A percentile compares a stretch with the other conserved stretches of the same genome.
Evolutionary conservation across 1,139 yeast genomes (phyloP).

Genomic region (Suhomyces wounanorum): DNA sequence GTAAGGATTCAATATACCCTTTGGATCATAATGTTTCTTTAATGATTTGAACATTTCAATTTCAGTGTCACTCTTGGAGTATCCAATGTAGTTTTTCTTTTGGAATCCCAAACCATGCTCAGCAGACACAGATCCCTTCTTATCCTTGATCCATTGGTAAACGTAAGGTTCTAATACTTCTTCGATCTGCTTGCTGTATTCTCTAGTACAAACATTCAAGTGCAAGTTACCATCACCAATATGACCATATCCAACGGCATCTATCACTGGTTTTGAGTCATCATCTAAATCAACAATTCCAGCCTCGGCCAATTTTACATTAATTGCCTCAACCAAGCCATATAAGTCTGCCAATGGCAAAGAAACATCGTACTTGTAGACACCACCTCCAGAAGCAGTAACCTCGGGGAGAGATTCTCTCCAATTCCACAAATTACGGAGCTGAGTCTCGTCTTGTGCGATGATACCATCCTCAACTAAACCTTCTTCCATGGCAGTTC

Average conservation of each 20-base stretch:
- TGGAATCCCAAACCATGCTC: conserved; percentile 98
- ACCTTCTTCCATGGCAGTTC: conserved; percentile 80
- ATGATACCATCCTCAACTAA: conserved; percentile 88
- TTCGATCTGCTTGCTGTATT: conserved; percentile 77
- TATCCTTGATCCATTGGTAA: conserved; percentile 78
- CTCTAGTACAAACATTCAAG: conserved; percentile 86
- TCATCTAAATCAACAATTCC: conserved; percentile 69
- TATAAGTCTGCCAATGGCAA: conserved; percentile 80
- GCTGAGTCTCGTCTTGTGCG: conserved; percentile 92
- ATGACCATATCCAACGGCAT: conserved; percentile 93
- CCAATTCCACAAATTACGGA: conserved; percentile 87
- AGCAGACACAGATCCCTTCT: conserved; percentile 88
- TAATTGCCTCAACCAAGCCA: conserved; percentile 74
- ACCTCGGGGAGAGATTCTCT: conserved; percentile 94
- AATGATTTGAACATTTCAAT: conserved; percentile 72
- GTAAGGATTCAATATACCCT: conserved; percentile 88
- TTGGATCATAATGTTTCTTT: conserved; percentile 84
- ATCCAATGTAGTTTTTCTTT: conserved; percentile 83
- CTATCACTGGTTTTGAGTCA: conserved; percentile 70
- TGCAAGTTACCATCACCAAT: conserved; percentile 96
- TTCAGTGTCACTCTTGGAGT: conserved; percentile 73
- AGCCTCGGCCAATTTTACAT: conserved; percentile 54
- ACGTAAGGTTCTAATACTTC: conserved; percentile 85
- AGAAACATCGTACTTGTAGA: conserved; percentile 94
- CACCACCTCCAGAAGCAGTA: conserved; percentile 83